Base-by-base conservation (phyloP, 768 basidiomycete species). In the Mycena metata region DNA sequence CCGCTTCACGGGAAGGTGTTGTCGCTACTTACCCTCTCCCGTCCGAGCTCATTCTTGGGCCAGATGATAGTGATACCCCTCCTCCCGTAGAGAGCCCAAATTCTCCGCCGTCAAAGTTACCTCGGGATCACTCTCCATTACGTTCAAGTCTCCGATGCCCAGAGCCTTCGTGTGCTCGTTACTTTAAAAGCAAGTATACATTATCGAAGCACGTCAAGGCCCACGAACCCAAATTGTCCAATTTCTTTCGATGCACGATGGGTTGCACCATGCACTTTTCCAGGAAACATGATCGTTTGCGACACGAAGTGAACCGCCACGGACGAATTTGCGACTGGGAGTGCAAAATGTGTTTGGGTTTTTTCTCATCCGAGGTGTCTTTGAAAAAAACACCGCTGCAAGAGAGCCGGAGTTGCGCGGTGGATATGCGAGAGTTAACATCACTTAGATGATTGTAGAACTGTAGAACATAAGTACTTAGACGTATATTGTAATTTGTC, bases 221-320 rank as follows among this genome's bases (percentile, higher is more conserved):
- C 0, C 87, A 88, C 74, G 85, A 83, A 69, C 85, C 84, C n/a
- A 87, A 87, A 69, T 39, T 19, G 41, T 7, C 82, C 83, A 35
- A 77, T 79, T 0, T 78, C 82, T 58, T 67, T 43, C 51, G 30
- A 9, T 60, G 87, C 73, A 85, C 85, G 9, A 78, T 84, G n/a
- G 87, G 87, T 15, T 89, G 87, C 73, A 77, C 80, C 9, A 86
- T 88, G 74, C 80, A 79, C 12, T 89, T 89, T 75, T 88, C 86
- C 36, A 77, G 87, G 56, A 86, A 87, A 64, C 87, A 89, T 69
- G 87, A 89, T 66, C 79, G 86, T 35, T 81, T 89, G 15, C 82
- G 87, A 60, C 87, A 89, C 66, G 87, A 89, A 74, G 86, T 89
- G 6, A 84, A 84, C 8, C 86, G 88, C 72, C 87, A 89, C 66